Conservation (phyloP, 2,329 filamentous ascomycete genomes). For the Trichoderma sp. region DNA sequence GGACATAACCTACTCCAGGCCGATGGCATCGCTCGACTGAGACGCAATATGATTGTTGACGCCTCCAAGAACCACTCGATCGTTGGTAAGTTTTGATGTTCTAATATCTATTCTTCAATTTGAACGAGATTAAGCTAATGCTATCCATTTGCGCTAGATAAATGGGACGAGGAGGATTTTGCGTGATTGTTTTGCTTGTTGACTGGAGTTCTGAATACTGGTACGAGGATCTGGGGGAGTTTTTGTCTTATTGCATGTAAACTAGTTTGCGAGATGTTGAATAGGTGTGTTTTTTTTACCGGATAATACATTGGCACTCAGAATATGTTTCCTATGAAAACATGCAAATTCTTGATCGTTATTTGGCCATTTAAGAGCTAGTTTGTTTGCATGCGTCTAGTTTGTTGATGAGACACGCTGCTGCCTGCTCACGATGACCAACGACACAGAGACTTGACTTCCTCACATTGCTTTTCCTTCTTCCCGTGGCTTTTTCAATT, state of each 20-base stretch:
- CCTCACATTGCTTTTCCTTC: not conserved
- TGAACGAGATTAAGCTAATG: not conserved
- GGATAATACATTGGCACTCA: not conserved
- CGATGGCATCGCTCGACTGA: not conserved
- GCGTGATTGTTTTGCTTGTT: not conserved
- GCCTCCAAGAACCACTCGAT: not conserved
- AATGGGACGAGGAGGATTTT: not conserved
- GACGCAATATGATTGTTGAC: not conserved
- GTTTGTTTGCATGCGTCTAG: not conserved
- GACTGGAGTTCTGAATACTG: not conserved
- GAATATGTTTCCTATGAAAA: not conserved
- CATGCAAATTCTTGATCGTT: not conserved
- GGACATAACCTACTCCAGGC: not conserved
- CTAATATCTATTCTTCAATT: not conserved
- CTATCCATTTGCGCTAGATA: not conserved
- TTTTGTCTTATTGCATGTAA: not conserved
- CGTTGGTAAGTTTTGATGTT: not conserved
- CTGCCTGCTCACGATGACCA: not conserved
- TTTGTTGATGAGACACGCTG: not conserved
- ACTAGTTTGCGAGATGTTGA: not conserved
- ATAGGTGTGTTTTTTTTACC: not conserved
- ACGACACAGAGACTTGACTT: not conserved
- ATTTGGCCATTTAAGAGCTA: not conserved
- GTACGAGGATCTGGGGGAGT: not conserved
- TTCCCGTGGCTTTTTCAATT: not conserved